Evolutionary conservation across 2,329 filamentous ascomycete species (phyloP), one percentile per base, ranked within the genome.

Genomic region (Sporothrix globosa): DNA sequence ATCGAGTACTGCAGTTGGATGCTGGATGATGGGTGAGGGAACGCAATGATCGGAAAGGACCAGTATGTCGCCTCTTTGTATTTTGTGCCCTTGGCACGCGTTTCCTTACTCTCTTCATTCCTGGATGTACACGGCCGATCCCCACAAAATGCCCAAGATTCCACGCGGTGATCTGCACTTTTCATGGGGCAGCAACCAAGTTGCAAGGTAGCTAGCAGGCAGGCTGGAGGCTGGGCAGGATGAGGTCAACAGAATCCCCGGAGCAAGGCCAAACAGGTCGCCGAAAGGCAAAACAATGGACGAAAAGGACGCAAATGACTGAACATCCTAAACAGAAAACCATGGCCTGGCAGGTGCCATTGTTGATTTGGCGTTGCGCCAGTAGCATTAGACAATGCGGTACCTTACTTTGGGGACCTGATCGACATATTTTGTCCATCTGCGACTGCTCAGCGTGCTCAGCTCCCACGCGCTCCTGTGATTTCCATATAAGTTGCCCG

Each of bases 151-250:
- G 41, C 11, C 41, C 41, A 13, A 44, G 41, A 44, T 46, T 68
- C 66, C 66, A 56, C 66, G 66, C 66, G 52, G 66, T 30, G 66
- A 68, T 68, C 52, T 54, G 34, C 66, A 46, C 50, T 54, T 39
- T 39, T n/a, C 24, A 13, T n/a, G n/a, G 21, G 13, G 34, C 19
- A 44, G 21, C 41, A 44, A 27, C 34, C 34, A 44, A 44, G 41
- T 13, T 13, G 41, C 11, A 44, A 17, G 10, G 1, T 44, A 17
- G 41, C 41, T 34, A 34, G 34, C 34, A 34, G 34, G 34, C 30
- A 30, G 30, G 5, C 30, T 30, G 34, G 4, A 1, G 7, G 34
- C 34, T 34, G 34, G 50, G 41, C 14, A 61, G 19, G 56, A 61
- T 24, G 34, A 44, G 34, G 56, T 24, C 34, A 34, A 34, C 34